Evolutionary conservation across 2,329 filamentous ascomycete genomes (phyloP).

Genomic region (Cyclaneusma minus): DNA sequence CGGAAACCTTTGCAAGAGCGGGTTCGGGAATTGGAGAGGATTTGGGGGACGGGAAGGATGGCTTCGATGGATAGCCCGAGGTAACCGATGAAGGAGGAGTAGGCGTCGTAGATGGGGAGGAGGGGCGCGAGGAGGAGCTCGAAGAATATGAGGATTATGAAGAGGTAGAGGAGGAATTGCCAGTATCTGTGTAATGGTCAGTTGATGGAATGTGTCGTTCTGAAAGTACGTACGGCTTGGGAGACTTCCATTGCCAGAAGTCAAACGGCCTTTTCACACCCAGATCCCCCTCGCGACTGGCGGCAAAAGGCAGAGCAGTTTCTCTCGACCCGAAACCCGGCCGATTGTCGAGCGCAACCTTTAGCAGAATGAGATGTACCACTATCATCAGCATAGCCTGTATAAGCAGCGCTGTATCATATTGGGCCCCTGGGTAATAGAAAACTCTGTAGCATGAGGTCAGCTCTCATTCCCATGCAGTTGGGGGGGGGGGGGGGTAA

Average conservation of each 20-base stretch:
- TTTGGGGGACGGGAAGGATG: slow-evolving; percentile 67
- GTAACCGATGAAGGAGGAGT: slow-evolving; percentile 55
- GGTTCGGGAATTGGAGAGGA: slow-evolving; percentile 52
- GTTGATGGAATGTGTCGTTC: slow-evolving; percentile 1
- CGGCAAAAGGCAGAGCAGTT: slow-evolving; percentile 45
- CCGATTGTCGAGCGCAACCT: slow-evolving; percentile 54
- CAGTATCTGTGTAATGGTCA: slow-evolving; percentile 42
- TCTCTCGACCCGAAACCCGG: slow-evolving; percentile 42
- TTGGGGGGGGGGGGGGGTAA: no score
- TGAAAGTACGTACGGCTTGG: slow-evolving; percentile 36
- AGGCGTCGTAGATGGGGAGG: slow-evolving; percentile 41
- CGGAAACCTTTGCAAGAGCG: slow-evolving; percentile 66
- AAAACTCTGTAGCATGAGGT: slow-evolving; percentile 35
- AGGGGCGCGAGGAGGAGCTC: slow-evolving; percentile 52
- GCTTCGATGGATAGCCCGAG: slow-evolving; percentile 68
- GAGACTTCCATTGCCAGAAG: slow-evolving; percentile 71
- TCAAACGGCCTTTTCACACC: slow-evolving; percentile 46
- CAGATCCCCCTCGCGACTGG: slow-evolving; percentile 13
- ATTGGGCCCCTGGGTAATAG: slow-evolving; percentile 53
- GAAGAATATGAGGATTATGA: slow-evolving; percentile 40
- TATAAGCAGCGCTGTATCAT: slow-evolving; percentile 45
- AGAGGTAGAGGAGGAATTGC: slow-evolving; percentile 58
- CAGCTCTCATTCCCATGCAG: slow-evolving; percentile 3
- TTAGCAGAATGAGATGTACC: slow-evolving; percentile 47
- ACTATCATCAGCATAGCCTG: slow-evolving; percentile 51